Base-by-base conservation (phyloP, 2,329 filamentous ascomycete genomes). In the Colletotrichum sp. region DNA sequence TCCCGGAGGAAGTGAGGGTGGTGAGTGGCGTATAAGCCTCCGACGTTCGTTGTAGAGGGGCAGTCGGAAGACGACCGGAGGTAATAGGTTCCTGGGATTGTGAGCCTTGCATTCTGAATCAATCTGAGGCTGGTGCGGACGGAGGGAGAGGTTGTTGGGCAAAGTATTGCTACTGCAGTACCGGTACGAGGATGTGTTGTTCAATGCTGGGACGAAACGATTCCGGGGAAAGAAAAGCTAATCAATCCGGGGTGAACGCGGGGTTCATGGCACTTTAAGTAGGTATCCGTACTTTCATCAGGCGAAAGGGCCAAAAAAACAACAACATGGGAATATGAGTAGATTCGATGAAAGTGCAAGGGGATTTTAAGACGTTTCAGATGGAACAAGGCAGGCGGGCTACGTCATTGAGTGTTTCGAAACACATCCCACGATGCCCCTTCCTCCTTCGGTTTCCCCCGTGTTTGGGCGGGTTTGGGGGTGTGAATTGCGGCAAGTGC, bases 331-430 rank as follows among this genome's bases (percentile, higher is more conserved):
- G 24, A 44, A 18, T 44, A 36, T 36, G 44, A 15, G 32, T 26
- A 68, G 21, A 71, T 55, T 30, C 30, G 57, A 63, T 32, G 12
- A 63, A 63, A 63, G 55, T 16, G 24, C 16, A 62, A 70, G 57
- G 57, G 69, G 9, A 39, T 57, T 57, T 71, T 26, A 18, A 44
- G 59, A 15, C 7, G 64, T 76, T 76, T 73, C 64, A 59, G 57
- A 69, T 24, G 30, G 21, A 60, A 36, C 16, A n/a, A 64, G 44
- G 64, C 59, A 24, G 18, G 57, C 13, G 32, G 32, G 28, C 32
- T 65, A 74, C 74, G 74, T 76, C 74, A 76, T 74, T 62, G 72
- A 72, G 64, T 74, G 74, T 76, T 76, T 74, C 70, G 70, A 74
- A 76, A 74, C 70, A 76, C 32, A 76, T 74, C 70, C 70, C 70